phyloP scores from a whole-genome alignment of 116 monocot genomes.

The Posidonia oceanica region DNA sequence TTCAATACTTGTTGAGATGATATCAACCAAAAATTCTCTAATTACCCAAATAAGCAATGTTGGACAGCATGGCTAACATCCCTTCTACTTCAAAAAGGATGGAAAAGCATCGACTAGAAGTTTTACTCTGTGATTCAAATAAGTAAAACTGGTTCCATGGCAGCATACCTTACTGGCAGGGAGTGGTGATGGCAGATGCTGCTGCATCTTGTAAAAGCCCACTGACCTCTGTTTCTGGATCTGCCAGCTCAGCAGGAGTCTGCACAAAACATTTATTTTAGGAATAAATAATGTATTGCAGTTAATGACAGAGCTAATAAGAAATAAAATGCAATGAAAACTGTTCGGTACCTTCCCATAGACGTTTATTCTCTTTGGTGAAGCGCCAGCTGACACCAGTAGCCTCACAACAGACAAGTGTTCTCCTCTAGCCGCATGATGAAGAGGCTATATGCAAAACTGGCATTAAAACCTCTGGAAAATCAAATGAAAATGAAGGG shows the following conservation, averaged over 20 bases:
- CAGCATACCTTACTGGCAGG: conserved; percentile 1
- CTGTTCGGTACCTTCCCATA: conserved; percentile 48
- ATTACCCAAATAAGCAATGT: no score
- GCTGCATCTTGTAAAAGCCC: conserved; percentile 6
- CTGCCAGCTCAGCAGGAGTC: conserved; percentile 22
- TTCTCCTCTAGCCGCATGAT: conserved; percentile 92
- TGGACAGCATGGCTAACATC: no score
- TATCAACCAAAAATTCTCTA: no score
- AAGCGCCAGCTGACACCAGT: conserved; percentile 68
- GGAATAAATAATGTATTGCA: neutral
- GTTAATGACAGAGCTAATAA: neutral
- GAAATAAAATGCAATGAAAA: neutral
- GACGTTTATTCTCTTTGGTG: conserved; percentile 36
- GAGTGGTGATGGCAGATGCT: conserved; percentile 2
- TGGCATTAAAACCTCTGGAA: neutral
- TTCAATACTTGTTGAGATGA: no score
- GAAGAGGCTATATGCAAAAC: conserved; percentile 60
- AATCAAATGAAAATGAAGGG: neutral
- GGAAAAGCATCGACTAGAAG: no score
- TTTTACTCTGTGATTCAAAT: no score
- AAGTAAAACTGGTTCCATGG: neutral
- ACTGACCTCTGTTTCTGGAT: conserved; percentile 10
- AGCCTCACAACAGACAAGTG: conserved; percentile 46
- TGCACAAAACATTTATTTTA: neutral
- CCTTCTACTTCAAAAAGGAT: no score